Base-by-base conservation (phyloP, 371 early-diverging fungal genomes). In the Basidiobolus meristosporus region DNA sequence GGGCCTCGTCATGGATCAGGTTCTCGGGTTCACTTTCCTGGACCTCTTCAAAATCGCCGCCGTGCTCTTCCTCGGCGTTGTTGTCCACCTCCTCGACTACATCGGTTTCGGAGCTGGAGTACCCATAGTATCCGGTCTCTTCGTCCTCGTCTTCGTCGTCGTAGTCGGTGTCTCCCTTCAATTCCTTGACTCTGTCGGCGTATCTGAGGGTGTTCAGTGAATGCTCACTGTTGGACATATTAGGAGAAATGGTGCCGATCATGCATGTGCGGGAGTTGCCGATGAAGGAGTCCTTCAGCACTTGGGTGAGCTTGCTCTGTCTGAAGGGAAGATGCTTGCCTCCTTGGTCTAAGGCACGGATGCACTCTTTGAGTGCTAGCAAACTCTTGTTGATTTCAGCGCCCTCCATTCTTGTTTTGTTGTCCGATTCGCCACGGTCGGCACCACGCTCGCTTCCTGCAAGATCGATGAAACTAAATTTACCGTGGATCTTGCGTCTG, bases 361-460 rank as follows among this genome's bases (percentile, higher is more conserved):
- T 97, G 52, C 97, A 96, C 52, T 97, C 98, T 52, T 97, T 96
- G 37, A 98, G 60, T 0, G 92, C 97, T 38, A 98, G 58, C 42
- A 98, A 63, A 48, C 89, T 87, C 66, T 95, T 97, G 68, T 98
- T 98, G 63, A 98, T 98, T 59, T 95, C 96, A 1, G 93, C 82
- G 7, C 96, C 97, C 54, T 98, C 98, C 86, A 88, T 85, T 46
- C 83, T 63, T 38, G 93, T 92, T 51, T 87, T 77, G 31, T 70
- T 63, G 55, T 90, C 78, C 0, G 86, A 69, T 22, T 89, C 90
- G 7, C 93, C 96, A 42, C 98, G 71, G 54, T 99, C 99, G 2
- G 90, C 88, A 14, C 99, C 99, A 39, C 99, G 76, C 59, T 99
- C 99, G 57, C 88, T 90, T 14, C 99, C 99, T 7, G 99, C 99